Conservation (phyloP, 768 basidiomycete species). For the Termitomyces sp. region DNA sequence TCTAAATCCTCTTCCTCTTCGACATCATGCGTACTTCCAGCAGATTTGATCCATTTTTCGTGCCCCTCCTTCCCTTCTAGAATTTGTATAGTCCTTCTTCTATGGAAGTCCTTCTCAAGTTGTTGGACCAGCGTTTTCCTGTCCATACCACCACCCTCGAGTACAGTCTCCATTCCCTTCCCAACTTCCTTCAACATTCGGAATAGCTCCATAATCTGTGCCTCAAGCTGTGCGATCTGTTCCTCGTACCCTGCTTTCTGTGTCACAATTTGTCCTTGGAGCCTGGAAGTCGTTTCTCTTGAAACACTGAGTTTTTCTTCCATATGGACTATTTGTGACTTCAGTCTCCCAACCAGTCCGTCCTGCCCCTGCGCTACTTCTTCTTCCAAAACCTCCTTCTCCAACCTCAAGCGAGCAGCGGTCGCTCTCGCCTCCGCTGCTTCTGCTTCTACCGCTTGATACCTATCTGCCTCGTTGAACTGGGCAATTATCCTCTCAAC, state of each 20-base stretch:
- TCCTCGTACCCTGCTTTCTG: conserved; percentile 82
- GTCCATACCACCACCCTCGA: conserved; percentile 70
- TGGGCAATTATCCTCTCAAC: conserved; percentile 85
- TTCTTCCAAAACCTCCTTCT: conserved; percentile 79
- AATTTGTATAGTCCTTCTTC: conserved; percentile 78
- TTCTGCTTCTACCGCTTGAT: conserved; percentile 76
- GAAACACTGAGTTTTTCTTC: conserved; percentile 79
- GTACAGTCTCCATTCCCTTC: conserved; percentile 67
- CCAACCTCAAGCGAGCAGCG: conserved; percentile 61
- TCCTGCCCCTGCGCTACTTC: conserved; percentile 78
- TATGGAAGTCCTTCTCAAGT: conserved; percentile 77
- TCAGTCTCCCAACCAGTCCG: conserved; percentile 80
- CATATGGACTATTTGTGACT: conserved; percentile 57
- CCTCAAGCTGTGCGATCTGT: conserved; percentile 81
- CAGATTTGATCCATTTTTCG: conserved; percentile 23
- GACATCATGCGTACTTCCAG: conserved; percentile 11
- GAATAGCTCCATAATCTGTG: conserved; percentile 91
- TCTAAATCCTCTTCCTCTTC: conserved; percentile 46
- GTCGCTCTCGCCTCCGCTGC: conserved; percentile 61
- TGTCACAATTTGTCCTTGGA: conserved; percentile 72
- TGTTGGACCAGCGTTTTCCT: conserved; percentile 75
- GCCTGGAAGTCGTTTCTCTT: conserved; percentile 67
- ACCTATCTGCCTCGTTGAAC: conserved; percentile 85
- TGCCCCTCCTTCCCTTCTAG: conserved; percentile 65
- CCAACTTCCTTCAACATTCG: conserved; percentile 87